Percentiles rank a stretch among this genome's conserved stretches.
Evolutionary conservation across 768 basidiomycete species (phyloP).

Genomic region (Mycena filopes): DNA sequence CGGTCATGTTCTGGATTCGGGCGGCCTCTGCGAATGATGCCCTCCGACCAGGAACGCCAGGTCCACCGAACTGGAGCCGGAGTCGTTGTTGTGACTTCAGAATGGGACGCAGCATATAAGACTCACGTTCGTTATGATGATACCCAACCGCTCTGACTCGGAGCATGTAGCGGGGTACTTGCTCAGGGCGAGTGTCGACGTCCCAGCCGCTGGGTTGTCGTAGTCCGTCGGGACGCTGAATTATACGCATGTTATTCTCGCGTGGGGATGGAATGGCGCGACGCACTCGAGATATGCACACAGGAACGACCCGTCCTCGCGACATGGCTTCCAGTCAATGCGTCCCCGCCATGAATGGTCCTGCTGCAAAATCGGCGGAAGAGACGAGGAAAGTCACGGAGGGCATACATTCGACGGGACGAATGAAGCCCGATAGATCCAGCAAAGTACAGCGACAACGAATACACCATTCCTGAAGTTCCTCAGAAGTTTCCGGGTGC

Average conservation of each 20-base stretch:
- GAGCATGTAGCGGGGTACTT: constrained; percentile 30
- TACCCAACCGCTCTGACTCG: constrained; percentile 27
- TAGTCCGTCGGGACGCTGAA: constrained; percentile 33
- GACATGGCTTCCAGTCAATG: constrained; percentile 30
- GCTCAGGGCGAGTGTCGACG: constrained; percentile 24
- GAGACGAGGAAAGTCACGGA: no score
- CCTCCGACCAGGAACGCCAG: constrained; percentile 19
- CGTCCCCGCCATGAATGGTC: background rate
- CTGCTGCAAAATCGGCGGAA: background rate
- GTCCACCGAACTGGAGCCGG: constrained; percentile 29
- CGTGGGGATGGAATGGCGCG: no score
- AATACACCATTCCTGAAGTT: background rate
- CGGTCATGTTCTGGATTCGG: constrained; percentile 20
- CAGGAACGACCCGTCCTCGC: constrained; percentile 23
- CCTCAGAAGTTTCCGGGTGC: no score
- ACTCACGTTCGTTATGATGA: constrained; percentile 29
- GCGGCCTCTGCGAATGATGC: constrained; percentile 18
- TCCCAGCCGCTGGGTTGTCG: constrained; percentile 27
- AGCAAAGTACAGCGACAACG: background rate
- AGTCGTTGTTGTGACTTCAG: constrained; percentile 3
- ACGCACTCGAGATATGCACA: constrained; percentile 30
- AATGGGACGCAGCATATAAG: no score
- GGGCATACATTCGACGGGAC: background rate
- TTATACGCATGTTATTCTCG: background rate
- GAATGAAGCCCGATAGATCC: background rate